Evolutionary conservation across 305 asterid species (phyloP).

Genomic region (Fraxinus baroniana): DNA sequence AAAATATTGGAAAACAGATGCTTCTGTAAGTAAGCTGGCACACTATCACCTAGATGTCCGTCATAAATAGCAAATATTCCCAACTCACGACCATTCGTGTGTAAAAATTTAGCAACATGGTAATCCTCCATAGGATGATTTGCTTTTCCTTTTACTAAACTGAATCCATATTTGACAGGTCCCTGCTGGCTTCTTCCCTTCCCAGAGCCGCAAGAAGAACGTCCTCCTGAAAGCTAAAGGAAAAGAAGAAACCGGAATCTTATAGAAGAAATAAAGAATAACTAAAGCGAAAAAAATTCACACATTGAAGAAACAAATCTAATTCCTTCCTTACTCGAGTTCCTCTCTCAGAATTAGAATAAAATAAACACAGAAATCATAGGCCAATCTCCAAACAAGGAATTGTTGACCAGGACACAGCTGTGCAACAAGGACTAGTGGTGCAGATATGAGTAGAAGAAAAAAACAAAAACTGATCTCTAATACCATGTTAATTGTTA

Average conservation of each 20-base stretch:
- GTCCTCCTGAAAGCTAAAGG: conserved; percentile 58
- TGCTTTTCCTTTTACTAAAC: conserved; percentile 79
- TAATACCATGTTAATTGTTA: neutral
- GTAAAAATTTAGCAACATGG: conserved; percentile 84
- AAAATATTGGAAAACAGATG: conserved; percentile 73
- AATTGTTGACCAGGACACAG: neutral
- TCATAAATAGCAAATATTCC: conserved; percentile 93
- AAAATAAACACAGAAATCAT: neutral
- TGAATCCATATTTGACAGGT: conserved; percentile 65
- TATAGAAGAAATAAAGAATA: neutral
- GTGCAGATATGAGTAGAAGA: neutral
- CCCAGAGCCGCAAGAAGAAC: conserved; percentile 56
- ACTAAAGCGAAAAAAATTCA: neutral
- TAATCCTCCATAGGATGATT: conserved; percentile 97
- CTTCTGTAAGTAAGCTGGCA: conserved; percentile 85
- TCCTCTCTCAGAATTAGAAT: neutral
- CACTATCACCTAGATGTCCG: conserved; percentile 83
- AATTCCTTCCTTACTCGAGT: neutral
- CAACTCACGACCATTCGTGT: conserved; percentile 56
- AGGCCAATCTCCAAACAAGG: neutral
- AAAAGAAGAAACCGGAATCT: conserved; percentile 9
- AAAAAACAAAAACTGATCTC: neutral
- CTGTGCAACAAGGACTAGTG: neutral
- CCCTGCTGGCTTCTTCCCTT: conserved; percentile 77
- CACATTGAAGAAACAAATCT: neutral